A percentile compares a stretch with the other conserved stretches of the same genome.
phyloP scores from a whole-genome alignment of 1,139 yeast species.

The Suhomyces atakaporum region DNA sequence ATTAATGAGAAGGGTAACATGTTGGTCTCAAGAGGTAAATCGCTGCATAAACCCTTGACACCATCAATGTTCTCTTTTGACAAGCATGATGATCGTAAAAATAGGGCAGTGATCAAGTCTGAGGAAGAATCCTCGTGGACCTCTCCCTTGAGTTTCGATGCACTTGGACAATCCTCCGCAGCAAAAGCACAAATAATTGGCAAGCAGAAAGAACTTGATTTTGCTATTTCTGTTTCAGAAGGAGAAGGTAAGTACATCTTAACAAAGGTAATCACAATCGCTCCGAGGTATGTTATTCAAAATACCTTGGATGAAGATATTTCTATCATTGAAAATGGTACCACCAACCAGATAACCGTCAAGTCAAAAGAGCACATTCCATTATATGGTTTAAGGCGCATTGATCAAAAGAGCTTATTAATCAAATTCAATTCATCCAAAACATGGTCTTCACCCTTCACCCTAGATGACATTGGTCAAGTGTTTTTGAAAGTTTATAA shows the following conservation, averaged over 20 bases:
- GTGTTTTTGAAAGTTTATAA: slow-evolving; percentile 69
- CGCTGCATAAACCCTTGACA: slow-evolving; percentile 27
- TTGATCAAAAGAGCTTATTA: slow-evolving; percentile 53
- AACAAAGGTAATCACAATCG: slow-evolving; percentile 74
- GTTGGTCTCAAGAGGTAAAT: slow-evolving; percentile 35
- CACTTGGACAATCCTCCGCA: slow-evolving; percentile 81
- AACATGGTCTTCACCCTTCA: slow-evolving; percentile 88
- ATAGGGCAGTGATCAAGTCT: slow-evolving; percentile 68
- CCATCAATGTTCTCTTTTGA: slow-evolving; percentile 90
- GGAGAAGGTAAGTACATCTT: slow-evolving; percentile 86
- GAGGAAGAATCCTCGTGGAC: slow-evolving; percentile 82
- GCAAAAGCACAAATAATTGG: slow-evolving; percentile 59
- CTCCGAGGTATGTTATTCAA: slow-evolving; percentile 79
- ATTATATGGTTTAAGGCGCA: slow-evolving; percentile 59
- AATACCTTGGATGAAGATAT: slow-evolving; percentile 62
- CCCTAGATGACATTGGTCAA: slow-evolving; percentile 81
- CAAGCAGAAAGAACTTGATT: slow-evolving; percentile 65
- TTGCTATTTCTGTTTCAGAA: slow-evolving; percentile 75
- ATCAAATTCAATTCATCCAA: slow-evolving; percentile 59
- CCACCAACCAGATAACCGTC: slow-evolving; percentile 48
- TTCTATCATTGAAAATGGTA: slow-evolving; percentile 69
- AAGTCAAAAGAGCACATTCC: slow-evolving; percentile 58
- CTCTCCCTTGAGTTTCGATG: slow-evolving; percentile 78
- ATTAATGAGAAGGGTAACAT: slow-evolving; percentile 62
- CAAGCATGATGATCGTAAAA: slow-evolving; percentile 54